Conservation (phyloP, 257 asterid genomes). For the Penstemon eatonii region DNA sequence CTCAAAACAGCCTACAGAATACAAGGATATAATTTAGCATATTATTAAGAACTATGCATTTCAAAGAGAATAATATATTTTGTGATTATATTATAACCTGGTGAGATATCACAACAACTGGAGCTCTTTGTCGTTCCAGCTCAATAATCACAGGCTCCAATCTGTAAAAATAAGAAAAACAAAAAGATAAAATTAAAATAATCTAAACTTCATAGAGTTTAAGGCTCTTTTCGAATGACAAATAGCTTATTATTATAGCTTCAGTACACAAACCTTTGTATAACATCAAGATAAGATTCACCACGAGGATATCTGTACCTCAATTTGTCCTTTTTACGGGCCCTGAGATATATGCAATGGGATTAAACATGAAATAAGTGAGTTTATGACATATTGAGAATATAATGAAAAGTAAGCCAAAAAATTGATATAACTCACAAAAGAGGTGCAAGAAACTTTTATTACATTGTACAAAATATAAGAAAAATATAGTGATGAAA, state of each 20-base stretch:
- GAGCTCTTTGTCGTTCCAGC: conserved; percentile 97
- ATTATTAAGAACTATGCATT: conserved; percentile 24
- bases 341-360: conserved; percentile 42
- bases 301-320: conserved; percentile 99
- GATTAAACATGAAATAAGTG: conserved; percentile 24
- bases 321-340: conserved; percentile 94
- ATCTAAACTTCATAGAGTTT: conserved; percentile 15
- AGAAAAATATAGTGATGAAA: conserved; percentile 9
- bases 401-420: neutral
- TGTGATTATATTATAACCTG: conserved; percentile 56
- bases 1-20: conserved; percentile 83
- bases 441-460: neutral
- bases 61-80: conserved; percentile 21
- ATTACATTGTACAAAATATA: conserved; percentile 6
- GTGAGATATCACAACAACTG: conserved; percentile 95
- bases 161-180: conserved; percentile 40
- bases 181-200: conserved; percentile 20
- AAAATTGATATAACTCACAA: neutral
- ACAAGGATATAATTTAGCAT: conserved; percentile 26
- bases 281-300: conserved; percentile 96
- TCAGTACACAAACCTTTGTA: conserved; percentile 74
- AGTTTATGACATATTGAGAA: neutral
- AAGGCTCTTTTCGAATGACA: conserved; percentile 21
- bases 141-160: conserved; percentile 97
- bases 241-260: neutral